Evolutionary conservation across 257 asterid genomes (phyloP).

Genomic region (Anisodus tanguticus): DNA sequence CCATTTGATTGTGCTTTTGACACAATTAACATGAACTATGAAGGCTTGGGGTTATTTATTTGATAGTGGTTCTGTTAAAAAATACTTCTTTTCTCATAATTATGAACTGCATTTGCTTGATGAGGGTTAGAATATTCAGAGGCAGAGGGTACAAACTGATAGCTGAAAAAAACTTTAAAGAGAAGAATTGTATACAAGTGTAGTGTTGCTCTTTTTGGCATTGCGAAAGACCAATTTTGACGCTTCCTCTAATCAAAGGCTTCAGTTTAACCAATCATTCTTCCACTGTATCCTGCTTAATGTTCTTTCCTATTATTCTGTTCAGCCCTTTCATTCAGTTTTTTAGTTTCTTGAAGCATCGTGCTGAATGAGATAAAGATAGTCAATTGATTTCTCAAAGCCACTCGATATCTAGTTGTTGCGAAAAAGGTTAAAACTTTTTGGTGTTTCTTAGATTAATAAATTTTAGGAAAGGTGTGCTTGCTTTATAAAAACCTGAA

Average conservation of each 20-base stretch:
- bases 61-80: background rate
- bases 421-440: background rate
- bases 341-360: background rate
- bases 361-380: background rate
- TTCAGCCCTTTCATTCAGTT: background rate
- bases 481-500: background rate
- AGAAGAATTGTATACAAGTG: background rate
- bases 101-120: background rate
- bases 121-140: background rate
- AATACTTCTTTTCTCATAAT: background rate
- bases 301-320: background rate
- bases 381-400: background rate
- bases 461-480: background rate
- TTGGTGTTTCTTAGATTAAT: slow-evolving; percentile 1
- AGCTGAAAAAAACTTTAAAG: background rate
- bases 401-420: background rate
- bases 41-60: background rate
- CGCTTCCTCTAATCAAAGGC: background rate
- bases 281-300: background rate
- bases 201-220: background rate
- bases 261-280: background rate
- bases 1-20: slow-evolving; percentile 18
- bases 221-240: background rate
- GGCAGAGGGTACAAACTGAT: background rate
- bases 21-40: background rate